These are phyloP conservation scores for Cubamyces lactineus DNA, from an alignment of 768 basidiomycete genomes.

Conservation along the genomic window DNA sequence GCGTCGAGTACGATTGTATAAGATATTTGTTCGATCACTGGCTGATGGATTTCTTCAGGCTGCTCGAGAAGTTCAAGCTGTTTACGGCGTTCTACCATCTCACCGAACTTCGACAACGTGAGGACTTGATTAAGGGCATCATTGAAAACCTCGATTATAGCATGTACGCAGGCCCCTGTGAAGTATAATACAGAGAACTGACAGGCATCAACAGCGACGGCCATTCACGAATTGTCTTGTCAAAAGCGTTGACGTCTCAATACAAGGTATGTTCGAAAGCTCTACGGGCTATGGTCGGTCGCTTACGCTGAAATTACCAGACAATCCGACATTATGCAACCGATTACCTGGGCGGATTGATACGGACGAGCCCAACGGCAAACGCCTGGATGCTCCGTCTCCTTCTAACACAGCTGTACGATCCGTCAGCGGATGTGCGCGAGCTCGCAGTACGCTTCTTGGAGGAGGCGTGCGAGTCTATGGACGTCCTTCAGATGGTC, in stretches of 20 bases:
- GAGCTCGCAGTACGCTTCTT: slow-evolving; percentile 88
- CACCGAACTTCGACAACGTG: slow-evolving; percentile 86
- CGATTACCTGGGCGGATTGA: slow-evolving; percentile 79
- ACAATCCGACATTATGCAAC: slow-evolving; percentile 76
- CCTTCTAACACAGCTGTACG: slow-evolving; percentile 94
- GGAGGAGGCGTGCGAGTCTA: slow-evolving; percentile 86
- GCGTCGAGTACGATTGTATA: slow-evolving; percentile 70
- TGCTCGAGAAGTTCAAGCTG: slow-evolving; percentile 89
- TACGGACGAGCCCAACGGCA: slow-evolving; percentile 63
- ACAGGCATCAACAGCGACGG: slow-evolving; percentile 66
- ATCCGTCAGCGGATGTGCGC: slow-evolving; percentile 87
- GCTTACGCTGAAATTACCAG: slow-evolving; percentile 55
- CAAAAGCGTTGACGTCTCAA: slow-evolving; percentile 92
- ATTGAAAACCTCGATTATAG: slow-evolving; percentile 92
- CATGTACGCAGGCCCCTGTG: slow-evolving; percentile 54
- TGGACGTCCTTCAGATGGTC: slow-evolving; percentile 83
- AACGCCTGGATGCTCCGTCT: slow-evolving; percentile 90
- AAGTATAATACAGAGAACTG: no score
- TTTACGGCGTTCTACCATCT: slow-evolving; percentile 97
- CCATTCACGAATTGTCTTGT: slow-evolving; percentile 89
- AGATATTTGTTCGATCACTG: slow-evolving; percentile 5
- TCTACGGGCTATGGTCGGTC: no score
- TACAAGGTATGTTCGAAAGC: slow-evolving; percentile 59
- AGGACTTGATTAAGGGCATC: slow-evolving; percentile 90
- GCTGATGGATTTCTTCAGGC: slow-evolving; percentile 42